Evolutionary conservation across 176 grass and related monocot genomes (phyloP).

Genomic region (Triticum timopheevii): DNA sequence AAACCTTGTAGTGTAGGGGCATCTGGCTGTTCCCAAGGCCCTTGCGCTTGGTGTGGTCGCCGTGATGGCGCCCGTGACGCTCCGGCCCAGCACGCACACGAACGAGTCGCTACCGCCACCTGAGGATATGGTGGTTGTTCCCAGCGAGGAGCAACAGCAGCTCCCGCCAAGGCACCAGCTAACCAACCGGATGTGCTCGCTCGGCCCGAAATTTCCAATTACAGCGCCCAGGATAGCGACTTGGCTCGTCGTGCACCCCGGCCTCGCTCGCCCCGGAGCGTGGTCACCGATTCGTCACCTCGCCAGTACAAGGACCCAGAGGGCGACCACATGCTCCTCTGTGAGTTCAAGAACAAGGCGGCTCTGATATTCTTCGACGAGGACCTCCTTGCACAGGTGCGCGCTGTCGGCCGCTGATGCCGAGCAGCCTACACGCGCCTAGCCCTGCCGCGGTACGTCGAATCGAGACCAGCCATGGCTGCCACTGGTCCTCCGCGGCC

Average conservation of each 20-base stretch:
- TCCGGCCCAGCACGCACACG: background rate
- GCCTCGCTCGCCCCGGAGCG: slow-evolving; percentile 26
- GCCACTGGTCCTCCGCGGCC: too few relatives aligned
- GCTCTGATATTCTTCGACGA: background rate
- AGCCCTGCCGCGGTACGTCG: too few relatives aligned
- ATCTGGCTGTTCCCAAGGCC: too few relatives aligned
- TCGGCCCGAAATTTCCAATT: slow-evolving; percentile 50
- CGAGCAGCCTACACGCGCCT: too few relatives aligned
- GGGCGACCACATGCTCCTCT: slow-evolving; percentile 74
- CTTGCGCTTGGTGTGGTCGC: too few relatives aligned
- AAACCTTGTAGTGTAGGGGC: too few relatives aligned
- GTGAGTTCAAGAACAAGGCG: slow-evolving; percentile 86
- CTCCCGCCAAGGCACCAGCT: slow-evolving; percentile 42
- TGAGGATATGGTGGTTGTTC: background rate
- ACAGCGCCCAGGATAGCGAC: slow-evolving; percentile 40
- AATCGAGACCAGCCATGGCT: too few relatives aligned
- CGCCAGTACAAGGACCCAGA: slow-evolving; percentile 43
- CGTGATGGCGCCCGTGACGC: background rate
- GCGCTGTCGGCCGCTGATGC: too few relatives aligned
- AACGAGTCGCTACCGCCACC: background rate
- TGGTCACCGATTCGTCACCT: slow-evolving; percentile 70
- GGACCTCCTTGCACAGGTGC: too few relatives aligned
- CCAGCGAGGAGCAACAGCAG: background rate
- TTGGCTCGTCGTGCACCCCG: slow-evolving; percentile 61
- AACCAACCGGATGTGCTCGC: slow-evolving; percentile 46